Base-by-base conservation (phyloP, 805 yeast species). In the Saturnispora mendoncae region DNA sequence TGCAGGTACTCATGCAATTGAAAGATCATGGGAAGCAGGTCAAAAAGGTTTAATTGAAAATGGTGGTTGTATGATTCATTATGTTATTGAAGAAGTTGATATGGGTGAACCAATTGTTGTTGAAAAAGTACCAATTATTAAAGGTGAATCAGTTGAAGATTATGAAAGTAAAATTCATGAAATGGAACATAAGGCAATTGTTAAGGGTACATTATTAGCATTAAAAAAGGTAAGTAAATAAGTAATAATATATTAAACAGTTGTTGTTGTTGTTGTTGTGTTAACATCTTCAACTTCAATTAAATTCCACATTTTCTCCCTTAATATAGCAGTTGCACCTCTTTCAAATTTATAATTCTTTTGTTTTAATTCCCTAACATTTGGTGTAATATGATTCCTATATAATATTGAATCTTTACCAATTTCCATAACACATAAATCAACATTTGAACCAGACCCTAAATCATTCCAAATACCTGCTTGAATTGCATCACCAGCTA, bases 381-480 rank as follows among this genome's bases (percentile, higher is more conserved):
- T 92, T 45, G 98, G 98, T 40, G 87, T 85, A 60, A 82, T 69
- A 71, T 84, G 84, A 65, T 88, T 88, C 66, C 98, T 78, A 60
- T 74, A 68, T 42, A 90, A 71, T 47, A 72, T 76, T 8, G 97
- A 95, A 61, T 85, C 94, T 59, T 84, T 78, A 47, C 92, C 95
- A 32, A 74, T 67, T 65, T 90, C 97, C 94, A 92, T 86, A 14
- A 92, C 97, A 69, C 97, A 92, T 48, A 92, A 69, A 61, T 92
- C 98, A 28, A 92, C 97, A 58, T 92, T 92, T 23, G 98, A 92
- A 60, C 98, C 98, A 1, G 97, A 90, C 38, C 98, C 98, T 58
- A 90, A 74, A 71, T 92, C 98, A 64, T 92, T 92, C 95, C 96
- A 92, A 56, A 92, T 90, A 74, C 98, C 98, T 14, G 95, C 86